Evolutionary conservation across 768 basidiomycete species (phyloP).

Genomic region (Crassisporium funariophilum): DNA sequence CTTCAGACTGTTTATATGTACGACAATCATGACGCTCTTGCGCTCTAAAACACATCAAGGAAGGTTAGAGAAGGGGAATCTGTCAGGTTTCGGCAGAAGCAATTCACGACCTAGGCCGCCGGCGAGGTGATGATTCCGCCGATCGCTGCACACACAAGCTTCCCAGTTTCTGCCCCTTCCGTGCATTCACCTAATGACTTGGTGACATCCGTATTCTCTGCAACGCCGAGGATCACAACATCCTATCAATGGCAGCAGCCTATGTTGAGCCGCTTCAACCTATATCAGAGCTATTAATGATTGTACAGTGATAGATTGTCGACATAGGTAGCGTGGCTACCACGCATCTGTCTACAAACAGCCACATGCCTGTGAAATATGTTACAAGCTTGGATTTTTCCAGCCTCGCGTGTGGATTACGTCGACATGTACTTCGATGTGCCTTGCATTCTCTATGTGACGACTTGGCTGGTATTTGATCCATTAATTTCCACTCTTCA

Average conservation of each 20-base stretch:
- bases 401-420: slow-evolving; percentile 27
- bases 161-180: too few relatives aligned
- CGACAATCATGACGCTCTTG: not conserved
- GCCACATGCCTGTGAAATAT: slow-evolving; percentile 28
- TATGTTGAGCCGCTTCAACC: slow-evolving; percentile 10
- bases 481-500: slow-evolving; percentile 20
- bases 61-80: not conserved
- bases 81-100: slow-evolving; percentile 11
- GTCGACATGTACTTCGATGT: slow-evolving; percentile 26
- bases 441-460: slow-evolving; percentile 22
- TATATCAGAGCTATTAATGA: slow-evolving; percentile 20
- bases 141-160: too few relatives aligned
- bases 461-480: slow-evolving; percentile 18
- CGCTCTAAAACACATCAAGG: not conserved
- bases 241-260: slow-evolving; percentile 9
- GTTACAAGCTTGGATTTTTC: slow-evolving; percentile 24
- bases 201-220: too few relatives aligned
- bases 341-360: slow-evolving; percentile 23
- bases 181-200: too few relatives aligned
- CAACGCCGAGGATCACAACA: slow-evolving; percentile 37
- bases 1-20: too few relatives aligned
- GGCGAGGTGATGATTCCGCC: slow-evolving; percentile 16
- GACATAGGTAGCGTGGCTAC: slow-evolving; percentile 31
- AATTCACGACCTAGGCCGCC: slow-evolving; percentile 12
- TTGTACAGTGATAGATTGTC: slow-evolving; percentile 19